Base-by-base conservation (phyloP, 139 green algal species). In the Haematococcus lacustris region DNA sequence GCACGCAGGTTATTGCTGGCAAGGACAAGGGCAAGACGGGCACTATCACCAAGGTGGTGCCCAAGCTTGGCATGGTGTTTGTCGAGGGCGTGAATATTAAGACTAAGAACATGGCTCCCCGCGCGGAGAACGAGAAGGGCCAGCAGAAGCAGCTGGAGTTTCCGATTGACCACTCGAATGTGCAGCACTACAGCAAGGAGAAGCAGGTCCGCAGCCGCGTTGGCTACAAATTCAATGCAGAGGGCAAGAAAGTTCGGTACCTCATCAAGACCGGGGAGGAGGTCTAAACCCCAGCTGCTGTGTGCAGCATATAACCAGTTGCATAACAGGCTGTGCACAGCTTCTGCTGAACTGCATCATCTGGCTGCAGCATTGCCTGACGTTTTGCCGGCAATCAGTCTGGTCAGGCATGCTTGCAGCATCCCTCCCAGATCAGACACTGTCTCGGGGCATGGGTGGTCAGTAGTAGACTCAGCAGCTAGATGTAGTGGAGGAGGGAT, bases 111-210 rank as follows among this genome's bases (percentile, higher is more conserved):
- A 71, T 94, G 1, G 90, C 92, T 81, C 90, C 91, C 7, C 80
- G 81, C 61, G 70, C 65, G 32, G 80, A 96, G 76, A 89, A 88
- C 7, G 93, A 98, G 85, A 40, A 77, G 51, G 88, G 94, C 21
- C 80, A 92, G 70, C 94, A 96, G 28, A 80, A 93, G 72, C 82
- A 90, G 72, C 76, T 80, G 61, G 93, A 98, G 86, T 91, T 85
- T 37, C 92, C 94, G 17, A 89, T 99, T 39, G 89, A 98, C 81
- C 90, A 96, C 80, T 96, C 88, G 53, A 99, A 99, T 76, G 96
- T 98, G 35, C 94, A 95, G 86, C 88, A 92, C 73, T 98, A 93
- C 74, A 94, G 85, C 39, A 89, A 92, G 66, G 68, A 84, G 68
- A 73, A 93, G 80, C 71, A 90, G 69, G 78, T 85, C 33, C 33